Evolutionary conservation across 2,329 filamentous ascomycete species (phyloP), one percentile per base, ranked within the genome.

Genomic region (Cercospora sp.): DNA sequence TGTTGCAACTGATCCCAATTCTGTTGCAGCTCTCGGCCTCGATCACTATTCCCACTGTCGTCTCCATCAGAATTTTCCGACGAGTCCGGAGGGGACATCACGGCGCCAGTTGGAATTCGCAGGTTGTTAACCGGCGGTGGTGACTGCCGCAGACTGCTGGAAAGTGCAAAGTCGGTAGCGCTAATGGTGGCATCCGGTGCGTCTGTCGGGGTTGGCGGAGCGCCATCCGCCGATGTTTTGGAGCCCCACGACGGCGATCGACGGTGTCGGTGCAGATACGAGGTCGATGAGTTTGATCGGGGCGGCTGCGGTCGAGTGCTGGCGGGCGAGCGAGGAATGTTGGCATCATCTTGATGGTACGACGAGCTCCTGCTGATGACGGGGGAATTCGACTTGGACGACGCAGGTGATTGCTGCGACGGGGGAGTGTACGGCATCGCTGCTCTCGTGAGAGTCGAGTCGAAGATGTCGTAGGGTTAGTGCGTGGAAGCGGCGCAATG

Each of bases 81-180:
- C 37, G 94, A 97, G 75, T 97, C 94, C 9, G 94, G 94, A 40
- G 94, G 94, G 0, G 94, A 97, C 68, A 97, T 91, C 74, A 97
- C 88, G 71, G 92, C 93, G 69, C 92, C 93, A 70, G 88, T 88
- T 51, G 93, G 93, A 79, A 97, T 95, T 71, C 87, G 83, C 68
- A 88, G 86, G 81, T 92, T 89, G 71, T 89, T 92, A 71, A 93
- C 81, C 18, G 93, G 92, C n/a, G 92, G 90, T 16, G 93, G 92
- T 59, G 93, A 96, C 79, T 94, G 91, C 74, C 92, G 88, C 70
- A 96, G 83, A 80, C 88, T 92, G 79, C 84, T 84, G 77, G 84
- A 85, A 65, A 82, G 75, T 49, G 77, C 75, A 65, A 79, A 77
- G 66, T 77, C 76, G 58, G 66, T 70, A 9, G 71, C 59, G 12